Base-by-base conservation (phyloP, 371 early-diverging fungal genomes). In the Rhizomucor pusillus region DNA sequence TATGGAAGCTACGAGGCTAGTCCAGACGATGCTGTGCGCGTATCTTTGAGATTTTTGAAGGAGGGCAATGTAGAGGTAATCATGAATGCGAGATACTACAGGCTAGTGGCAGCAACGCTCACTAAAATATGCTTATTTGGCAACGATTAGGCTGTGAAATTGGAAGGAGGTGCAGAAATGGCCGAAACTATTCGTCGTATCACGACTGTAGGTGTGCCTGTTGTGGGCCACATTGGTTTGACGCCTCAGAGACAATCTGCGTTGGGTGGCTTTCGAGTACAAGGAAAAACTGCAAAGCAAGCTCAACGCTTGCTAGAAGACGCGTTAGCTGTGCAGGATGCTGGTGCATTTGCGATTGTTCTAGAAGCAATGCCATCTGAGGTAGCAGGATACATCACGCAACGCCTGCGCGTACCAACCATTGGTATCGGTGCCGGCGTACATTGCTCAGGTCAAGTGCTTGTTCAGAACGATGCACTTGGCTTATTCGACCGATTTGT, bases 381-480 rank as follows among this genome's bases (percentile, higher is more conserved):
- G 36, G 91, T 98, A 18, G 99, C 95, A 1, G 71, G 67, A 9
- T 78, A 84, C 47, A 87, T 97, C 50, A 97, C 97, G 3, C 58
- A 84, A 43, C 67, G 79, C 35, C 66, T 96, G 22, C 50, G 55
- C 6, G 79, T 97, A 14, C 97, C 97, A 11, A 97, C 97, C 3
- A 95, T 98, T 56, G 99, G 99, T 20, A 98, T 98, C 57, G 99
- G 99, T 23, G 94, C 97, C 2, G 97, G 99, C 6, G 63, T 81
- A 2, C 73, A 81, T 1, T 88, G 89, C 20, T 91, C 92, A 6
- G 98, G 98, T 16, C 98, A 98, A 66, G 97, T 96, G 11, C 75
- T 97, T 37, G 97, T 98, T 14, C 82, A 86, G 61, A 79, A 88
- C 59, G 98, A 98, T 62, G 89, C 89, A 69, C 63, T 96, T 24